Conservation (phyloP, 1,139 yeast genomes). For the Scheffersomyces insectosa region DNA sequence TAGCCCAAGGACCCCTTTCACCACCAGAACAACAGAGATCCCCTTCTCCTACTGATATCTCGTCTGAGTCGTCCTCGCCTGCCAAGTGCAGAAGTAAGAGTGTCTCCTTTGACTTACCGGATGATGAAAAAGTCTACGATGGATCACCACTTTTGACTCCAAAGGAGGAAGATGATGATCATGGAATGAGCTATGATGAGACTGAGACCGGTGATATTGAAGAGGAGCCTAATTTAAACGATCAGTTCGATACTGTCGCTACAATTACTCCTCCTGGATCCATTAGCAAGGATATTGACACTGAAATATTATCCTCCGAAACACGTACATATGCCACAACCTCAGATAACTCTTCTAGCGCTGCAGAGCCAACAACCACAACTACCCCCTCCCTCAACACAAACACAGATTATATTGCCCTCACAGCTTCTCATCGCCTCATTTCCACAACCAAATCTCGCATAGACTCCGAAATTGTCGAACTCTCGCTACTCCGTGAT, state of each 20-base stretch:
- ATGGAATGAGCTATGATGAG: slow-evolving; percentile 13
- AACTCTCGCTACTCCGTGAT: slow-evolving; percentile 25
- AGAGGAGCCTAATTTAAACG: slow-evolving; percentile 2
- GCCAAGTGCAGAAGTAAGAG: slow-evolving; percentile 20
- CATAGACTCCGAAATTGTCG: slow-evolving; percentile 34
- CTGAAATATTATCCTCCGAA: background rate
- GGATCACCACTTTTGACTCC: slow-evolving; percentile 45
- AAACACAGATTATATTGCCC: slow-evolving; percentile 43
- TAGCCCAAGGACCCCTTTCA: slow-evolving; percentile 4
- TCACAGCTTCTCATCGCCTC: slow-evolving; percentile 36
- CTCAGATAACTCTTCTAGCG: background rate
- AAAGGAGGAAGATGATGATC: slow-evolving; percentile 43
- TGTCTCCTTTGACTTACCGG: slow-evolving; percentile 25
- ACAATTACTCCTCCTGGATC: too few species aligned
- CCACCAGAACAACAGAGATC: slow-evolving; percentile 23
- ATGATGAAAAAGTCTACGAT: slow-evolving; percentile 26
- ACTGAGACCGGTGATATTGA: slow-evolving; percentile 8
- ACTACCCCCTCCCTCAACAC: slow-evolving; percentile 17
- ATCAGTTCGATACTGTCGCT: background rate
- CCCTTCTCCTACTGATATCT: slow-evolving; percentile 26
- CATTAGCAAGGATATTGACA: background rate
- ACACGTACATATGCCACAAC: slow-evolving; percentile 1
- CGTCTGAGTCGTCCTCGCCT: slow-evolving; percentile 14
- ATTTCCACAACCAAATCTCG: slow-evolving; percentile 23
- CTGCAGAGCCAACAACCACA: background rate